Evolutionary conservation across 257 asterid species (phyloP).

Genomic region (Penstemon davidsonii): DNA sequence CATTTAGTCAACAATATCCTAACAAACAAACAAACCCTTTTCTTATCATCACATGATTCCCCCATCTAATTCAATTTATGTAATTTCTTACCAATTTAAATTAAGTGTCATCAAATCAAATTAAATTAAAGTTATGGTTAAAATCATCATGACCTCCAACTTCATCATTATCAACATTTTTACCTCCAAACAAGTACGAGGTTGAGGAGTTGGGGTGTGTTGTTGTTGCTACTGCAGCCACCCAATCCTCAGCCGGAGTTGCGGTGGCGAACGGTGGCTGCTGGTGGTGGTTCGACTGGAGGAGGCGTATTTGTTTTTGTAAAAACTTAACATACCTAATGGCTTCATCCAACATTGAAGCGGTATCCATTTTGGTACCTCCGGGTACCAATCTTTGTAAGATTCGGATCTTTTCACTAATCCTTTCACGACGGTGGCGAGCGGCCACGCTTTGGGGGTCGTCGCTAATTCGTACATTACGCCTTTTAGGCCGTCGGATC

Average conservation of each 20-base stretch:
- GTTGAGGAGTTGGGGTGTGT: neutral
- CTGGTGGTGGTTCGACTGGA: slow-evolving; percentile 34
- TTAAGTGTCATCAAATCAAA: neutral
- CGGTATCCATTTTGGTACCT: slow-evolving; percentile 87
- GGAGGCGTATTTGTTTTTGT: slow-evolving; percentile 69
- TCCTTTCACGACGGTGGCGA: slow-evolving; percentile 80
- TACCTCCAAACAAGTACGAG: slow-evolving; percentile 38
- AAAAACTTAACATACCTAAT: slow-evolving; percentile 83
- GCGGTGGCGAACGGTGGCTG: slow-evolving; percentile 25
- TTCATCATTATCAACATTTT: slow-evolving; percentile 11
- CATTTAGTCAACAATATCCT: slow-evolving; percentile 59
- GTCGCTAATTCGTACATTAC: slow-evolving; percentile 80
- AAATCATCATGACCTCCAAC: slow-evolving; percentile 30
- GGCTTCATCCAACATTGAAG: slow-evolving; percentile 89
- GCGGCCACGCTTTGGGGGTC: slow-evolving; percentile 97
- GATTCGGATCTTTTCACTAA: slow-evolving; percentile 75
- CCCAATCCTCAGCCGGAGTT: slow-evolving; percentile 34
- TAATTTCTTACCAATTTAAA: slow-evolving; percentile 6
- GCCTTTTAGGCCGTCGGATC: slow-evolving; percentile 58
- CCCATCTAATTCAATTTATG: neutral
- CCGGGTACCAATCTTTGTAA: slow-evolving; percentile 88
- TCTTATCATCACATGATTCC: slow-evolving; percentile 47
- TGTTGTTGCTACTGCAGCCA: slow-evolving; percentile 9
- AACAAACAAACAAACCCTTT: slow-evolving; percentile 57
- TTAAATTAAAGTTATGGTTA: slow-evolving; percentile 33